A percentile compares a stretch with the other conserved stretches of the same genome.
Conservation (phyloP, 305 asterid species). For the Solanum hybrid region DNA sequence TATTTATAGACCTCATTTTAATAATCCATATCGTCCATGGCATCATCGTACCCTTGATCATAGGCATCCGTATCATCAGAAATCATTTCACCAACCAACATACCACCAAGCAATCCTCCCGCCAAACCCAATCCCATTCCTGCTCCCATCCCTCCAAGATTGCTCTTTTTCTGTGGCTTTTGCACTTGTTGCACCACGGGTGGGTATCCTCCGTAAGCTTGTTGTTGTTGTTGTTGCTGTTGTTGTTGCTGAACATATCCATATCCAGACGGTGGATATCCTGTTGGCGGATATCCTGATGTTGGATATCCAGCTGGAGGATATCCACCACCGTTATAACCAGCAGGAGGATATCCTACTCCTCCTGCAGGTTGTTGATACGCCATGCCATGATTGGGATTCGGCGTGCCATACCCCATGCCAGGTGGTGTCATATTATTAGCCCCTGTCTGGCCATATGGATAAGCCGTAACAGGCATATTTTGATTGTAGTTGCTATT, state of each 20-base stretch:
- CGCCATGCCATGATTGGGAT: slow-evolving; percentile 12
- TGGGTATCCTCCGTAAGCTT: slow-evolving; percentile 27
- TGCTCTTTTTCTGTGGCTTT: slow-evolving; percentile 36
- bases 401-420: slow-evolving; percentile 4
- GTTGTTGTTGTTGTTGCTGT: neutral
- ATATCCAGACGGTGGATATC: neutral
- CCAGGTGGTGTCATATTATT: slow-evolving; percentile 16
- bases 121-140: slow-evolving; percentile 69
- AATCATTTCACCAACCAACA: slow-evolving; percentile 65
- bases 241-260: slow-evolving; percentile 9
- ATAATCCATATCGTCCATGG: slow-evolving; percentile 42
- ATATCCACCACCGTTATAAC: neutral
- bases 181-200: slow-evolving; percentile 22
- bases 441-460: slow-evolving; percentile 15
- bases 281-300: neutral
- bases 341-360: neutral
- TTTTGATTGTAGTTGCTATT: neutral
- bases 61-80: slow-evolving; percentile 32
- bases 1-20: neutral
- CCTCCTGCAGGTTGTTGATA: slow-evolving; percentile 1
- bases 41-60: slow-evolving; percentile 62
- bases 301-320: neutral
- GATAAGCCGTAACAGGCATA: slow-evolving; percentile 41
- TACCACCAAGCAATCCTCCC: slow-evolving; percentile 85
- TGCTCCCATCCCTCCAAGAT: slow-evolving; percentile 33